phyloP scores from a whole-genome alignment of 2,329 filamentous ascomycete species.

The Furcasterigmium furcatum region DNA sequence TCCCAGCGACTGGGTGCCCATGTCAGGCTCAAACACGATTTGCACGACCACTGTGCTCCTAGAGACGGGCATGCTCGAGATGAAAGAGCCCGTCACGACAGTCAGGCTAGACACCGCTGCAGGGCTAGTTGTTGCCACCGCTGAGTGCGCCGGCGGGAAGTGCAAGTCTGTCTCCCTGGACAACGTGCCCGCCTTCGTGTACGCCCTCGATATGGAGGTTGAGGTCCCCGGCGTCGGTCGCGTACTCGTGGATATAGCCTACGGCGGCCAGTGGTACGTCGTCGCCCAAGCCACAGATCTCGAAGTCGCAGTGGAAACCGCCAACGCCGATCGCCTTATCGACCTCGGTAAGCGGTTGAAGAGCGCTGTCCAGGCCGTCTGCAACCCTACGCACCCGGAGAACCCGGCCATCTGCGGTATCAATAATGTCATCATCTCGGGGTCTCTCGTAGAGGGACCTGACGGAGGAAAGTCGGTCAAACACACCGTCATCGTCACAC shows the following conservation, averaged over 20 bases:
- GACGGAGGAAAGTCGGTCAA: conserved; percentile 23
- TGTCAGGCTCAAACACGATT: conserved; percentile 39
- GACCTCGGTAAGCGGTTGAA: conserved; percentile 40
- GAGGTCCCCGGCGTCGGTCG: conserved; percentile 35
- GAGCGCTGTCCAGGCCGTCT: conserved; percentile 26
- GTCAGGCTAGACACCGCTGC: conserved; percentile 33
- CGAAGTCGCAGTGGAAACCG: conserved; percentile 27
- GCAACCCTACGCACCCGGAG: conserved; percentile 36
- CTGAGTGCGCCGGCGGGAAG: conserved; percentile 35
- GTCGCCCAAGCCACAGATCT: conserved; percentile 34
- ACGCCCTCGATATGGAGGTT: conserved; percentile 31
- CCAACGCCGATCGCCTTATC: conserved; percentile 29
- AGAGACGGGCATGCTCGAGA: conserved; percentile 40
- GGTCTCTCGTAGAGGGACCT: conserved; percentile 19
- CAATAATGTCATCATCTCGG: conserved; percentile 32
- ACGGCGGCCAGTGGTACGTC: conserved; percentile 42
- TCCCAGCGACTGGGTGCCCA: conserved; percentile 17
- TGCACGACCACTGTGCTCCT: conserved; percentile 37
- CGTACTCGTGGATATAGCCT: conserved; percentile 38
- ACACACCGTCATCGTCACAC: conserved; percentile 40
- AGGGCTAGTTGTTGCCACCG: conserved; percentile 33
- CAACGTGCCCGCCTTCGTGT: conserved; percentile 41
- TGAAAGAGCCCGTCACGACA: conserved; percentile 35
- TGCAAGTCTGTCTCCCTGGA: conserved; percentile 40
- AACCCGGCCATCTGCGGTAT: conserved; percentile 37